Evolutionary conservation across 1,139 yeast species (phyloP).

Genomic region (Yamadazyma trypodendri): DNA sequence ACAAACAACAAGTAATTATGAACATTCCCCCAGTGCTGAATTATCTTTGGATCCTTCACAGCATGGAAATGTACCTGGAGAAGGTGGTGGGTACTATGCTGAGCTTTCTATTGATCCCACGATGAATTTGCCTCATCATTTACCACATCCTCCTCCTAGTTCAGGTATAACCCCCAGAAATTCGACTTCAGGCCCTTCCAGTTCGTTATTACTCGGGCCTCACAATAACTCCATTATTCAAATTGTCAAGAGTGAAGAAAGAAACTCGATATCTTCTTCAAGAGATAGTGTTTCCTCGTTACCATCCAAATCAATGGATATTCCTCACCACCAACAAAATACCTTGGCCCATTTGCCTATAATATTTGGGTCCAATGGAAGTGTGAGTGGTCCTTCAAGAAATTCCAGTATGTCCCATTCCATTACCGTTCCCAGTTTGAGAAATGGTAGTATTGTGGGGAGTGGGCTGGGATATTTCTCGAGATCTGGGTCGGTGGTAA

Average conservation of each 20-base stretch:
- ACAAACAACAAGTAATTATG: constrained; percentile 24
- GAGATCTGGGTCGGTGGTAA: constrained; percentile 47
- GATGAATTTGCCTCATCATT: constrained; percentile 48
- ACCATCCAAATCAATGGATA: constrained; percentile 50
- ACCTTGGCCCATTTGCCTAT: constrained; percentile 47
- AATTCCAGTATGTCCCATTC: constrained; percentile 40
- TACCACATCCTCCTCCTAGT: constrained; percentile 36
- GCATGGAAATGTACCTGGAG: constrained; percentile 27
- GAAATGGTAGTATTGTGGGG: constrained; percentile 44
- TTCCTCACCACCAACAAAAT: constrained; percentile 48
- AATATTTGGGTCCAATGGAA: constrained; percentile 42
- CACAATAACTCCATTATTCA: constrained; percentile 48
- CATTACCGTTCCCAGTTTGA: constrained; percentile 38
- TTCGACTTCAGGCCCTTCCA: constrained; percentile 23
- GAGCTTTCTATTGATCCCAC: constrained; percentile 49
- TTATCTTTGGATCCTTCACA: constrained; percentile 36
- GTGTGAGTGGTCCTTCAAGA: constrained; percentile 44
- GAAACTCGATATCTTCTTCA: constrained; percentile 35
- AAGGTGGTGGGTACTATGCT: constrained; percentile 49
- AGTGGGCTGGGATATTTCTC: constrained; percentile 36
- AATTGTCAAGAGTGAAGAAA: constrained; percentile 37
- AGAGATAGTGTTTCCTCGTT: constrained; percentile 45
- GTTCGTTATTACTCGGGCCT: not conserved
- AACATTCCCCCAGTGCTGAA: constrained; percentile 29
- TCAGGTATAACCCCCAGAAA: constrained; percentile 38